Conservation (phyloP, 2,329 filamentous ascomycete genomes). For the Trichoderma sp. region DNA sequence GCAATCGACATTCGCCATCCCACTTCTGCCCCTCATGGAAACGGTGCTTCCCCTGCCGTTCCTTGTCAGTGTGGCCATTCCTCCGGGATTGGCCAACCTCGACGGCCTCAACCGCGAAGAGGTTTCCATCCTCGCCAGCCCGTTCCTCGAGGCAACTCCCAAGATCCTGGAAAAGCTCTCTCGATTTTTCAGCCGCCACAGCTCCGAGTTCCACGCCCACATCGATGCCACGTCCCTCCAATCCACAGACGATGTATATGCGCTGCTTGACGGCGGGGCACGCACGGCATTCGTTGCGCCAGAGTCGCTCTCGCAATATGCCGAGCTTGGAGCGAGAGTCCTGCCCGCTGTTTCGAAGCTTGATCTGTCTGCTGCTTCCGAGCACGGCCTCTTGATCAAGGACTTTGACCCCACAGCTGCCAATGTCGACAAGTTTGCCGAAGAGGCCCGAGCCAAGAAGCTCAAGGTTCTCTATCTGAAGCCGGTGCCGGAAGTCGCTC, state of each 20-base stretch:
- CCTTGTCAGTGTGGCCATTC: slow-evolving; percentile 55
- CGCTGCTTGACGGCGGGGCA: slow-evolving; percentile 81
- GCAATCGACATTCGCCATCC: not conserved
- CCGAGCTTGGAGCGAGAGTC: slow-evolving; percentile 55
- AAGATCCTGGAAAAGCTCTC: slow-evolving; percentile 46
- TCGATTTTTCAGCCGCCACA: slow-evolving; percentile 48
- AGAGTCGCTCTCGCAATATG: slow-evolving; percentile 60
- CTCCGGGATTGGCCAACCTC: slow-evolving; percentile 45
- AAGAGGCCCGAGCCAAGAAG: slow-evolving; percentile 45
- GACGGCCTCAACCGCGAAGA: slow-evolving; percentile 56
- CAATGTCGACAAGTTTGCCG: slow-evolving; percentile 43
- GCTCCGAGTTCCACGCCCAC: slow-evolving; percentile 59
- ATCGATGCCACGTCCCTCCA: slow-evolving; percentile 72
- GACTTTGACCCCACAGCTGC: slow-evolving; percentile 46
- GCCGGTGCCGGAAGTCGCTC: slow-evolving; percentile 44
- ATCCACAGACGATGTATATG: slow-evolving; percentile 69
- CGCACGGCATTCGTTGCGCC: slow-evolving; percentile 78
- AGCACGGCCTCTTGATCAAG: slow-evolving; percentile 51
- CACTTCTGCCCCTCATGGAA: slow-evolving; percentile 49
- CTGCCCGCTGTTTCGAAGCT: slow-evolving; percentile 49
- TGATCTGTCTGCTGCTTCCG: slow-evolving; percentile 44
- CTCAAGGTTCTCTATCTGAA: slow-evolving; percentile 50
- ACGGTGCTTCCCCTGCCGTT: slow-evolving; percentile 63
- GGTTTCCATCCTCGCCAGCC: slow-evolving; percentile 56
- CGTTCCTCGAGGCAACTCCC: slow-evolving; percentile 55